Base-by-base conservation (phyloP, 768 basidiomycete species). In the Trametes cinnabarina region DNA sequence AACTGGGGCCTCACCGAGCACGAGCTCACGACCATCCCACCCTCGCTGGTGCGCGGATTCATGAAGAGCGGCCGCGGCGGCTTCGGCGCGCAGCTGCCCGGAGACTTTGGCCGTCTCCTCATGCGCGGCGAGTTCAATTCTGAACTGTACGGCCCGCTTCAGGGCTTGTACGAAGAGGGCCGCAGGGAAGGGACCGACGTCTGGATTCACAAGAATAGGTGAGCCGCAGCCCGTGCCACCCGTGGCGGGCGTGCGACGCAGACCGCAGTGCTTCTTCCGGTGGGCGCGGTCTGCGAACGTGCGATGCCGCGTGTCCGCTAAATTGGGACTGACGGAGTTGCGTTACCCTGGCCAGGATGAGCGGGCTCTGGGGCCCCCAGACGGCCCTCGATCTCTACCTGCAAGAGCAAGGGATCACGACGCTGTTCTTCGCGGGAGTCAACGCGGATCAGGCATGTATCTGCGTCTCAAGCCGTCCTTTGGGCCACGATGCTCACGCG, bases 121-220 rank as follows among this genome's bases (percentile, higher is more conserved):
- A 86, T 88, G 84, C 75, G 85, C 52, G 84, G 72, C 46, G 76
- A 74, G 47, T 74, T 71, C 55, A 87, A 87, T 67, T 76, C 85
- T 3, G 80, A 81, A 37, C 72, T 87, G 47, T 87, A 88, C 70
- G 84, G 82, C 0, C 84, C 84, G 9, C 73, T 88, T 32, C 84
- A 87, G 60, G 72, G 70, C 0, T 76, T 81, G 59, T 87, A 79
- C 63, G 44, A 80, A 51, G 74, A 78, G 48, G 86, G 85, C 17
- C 71, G 76, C 58, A 71, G 77, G 12, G 71, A 68, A 6, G 85
- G 85, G 0, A 84, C 83, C 10, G 86, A 88, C 68, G 77, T 85
- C 59, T 87, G 85, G 85, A 83, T 88, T 49, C 82, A 87, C 68
- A 88, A 87, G 70, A 88, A 87, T 69, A 73, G 85, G 84, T 82